Percentiles rank a stretch among this genome's conserved stretches.
These are phyloP conservation scores for Ophiocordyceps robertsii DNA, from an alignment of 2,329 filamentous ascomycete species.

Conservation along the genomic window DNA sequence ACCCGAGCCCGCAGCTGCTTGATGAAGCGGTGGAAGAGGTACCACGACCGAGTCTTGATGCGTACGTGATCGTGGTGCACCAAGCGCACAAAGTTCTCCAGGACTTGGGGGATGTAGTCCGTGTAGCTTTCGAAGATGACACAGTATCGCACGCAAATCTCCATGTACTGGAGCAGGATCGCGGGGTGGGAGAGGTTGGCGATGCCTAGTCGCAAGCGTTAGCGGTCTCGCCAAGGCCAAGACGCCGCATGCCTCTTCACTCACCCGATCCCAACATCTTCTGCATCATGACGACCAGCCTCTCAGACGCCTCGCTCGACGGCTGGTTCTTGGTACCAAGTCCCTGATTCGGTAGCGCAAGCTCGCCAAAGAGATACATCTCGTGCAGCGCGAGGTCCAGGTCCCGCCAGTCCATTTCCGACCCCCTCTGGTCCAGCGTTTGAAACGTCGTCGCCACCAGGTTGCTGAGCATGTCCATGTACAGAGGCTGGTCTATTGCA, in stretches of 20 bases:
- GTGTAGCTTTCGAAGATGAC: conserved; percentile 81
- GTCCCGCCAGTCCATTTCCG: conserved; percentile 83
- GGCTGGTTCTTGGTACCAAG: conserved; percentile 78
- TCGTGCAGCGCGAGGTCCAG: conserved; percentile 87
- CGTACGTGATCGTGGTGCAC: conserved; percentile 81
- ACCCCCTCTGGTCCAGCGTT: conserved; percentile 59
- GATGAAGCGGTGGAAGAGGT: conserved; percentile 85
- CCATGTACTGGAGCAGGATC: conserved; percentile 93
- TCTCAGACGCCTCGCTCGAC: conserved; percentile 64
- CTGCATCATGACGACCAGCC: conserved; percentile 81
- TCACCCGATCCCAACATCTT: conserved; percentile 88
- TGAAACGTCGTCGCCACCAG: conserved; percentile 82
- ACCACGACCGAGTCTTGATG: conserved; percentile 88
- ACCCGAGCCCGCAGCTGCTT: conserved; percentile 76
- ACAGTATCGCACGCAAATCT: conserved; percentile 90
- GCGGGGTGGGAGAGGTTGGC: conserved; percentile 79
- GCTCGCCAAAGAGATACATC: conserved; percentile 90
- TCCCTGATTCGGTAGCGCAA: conserved; percentile 79
- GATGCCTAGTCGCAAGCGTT: conserved; percentile 42
- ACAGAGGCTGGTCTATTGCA: conserved; percentile 74
- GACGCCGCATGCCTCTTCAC: conserved; percentile 13
- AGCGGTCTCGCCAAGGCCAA: neutral
- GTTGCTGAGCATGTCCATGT: conserved; percentile 76
- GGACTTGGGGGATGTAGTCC: conserved; percentile 67
- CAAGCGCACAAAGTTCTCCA: conserved; percentile 83